Conservation (phyloP, 179 eudicot species). For the Spinacia oleracea region DNA sequence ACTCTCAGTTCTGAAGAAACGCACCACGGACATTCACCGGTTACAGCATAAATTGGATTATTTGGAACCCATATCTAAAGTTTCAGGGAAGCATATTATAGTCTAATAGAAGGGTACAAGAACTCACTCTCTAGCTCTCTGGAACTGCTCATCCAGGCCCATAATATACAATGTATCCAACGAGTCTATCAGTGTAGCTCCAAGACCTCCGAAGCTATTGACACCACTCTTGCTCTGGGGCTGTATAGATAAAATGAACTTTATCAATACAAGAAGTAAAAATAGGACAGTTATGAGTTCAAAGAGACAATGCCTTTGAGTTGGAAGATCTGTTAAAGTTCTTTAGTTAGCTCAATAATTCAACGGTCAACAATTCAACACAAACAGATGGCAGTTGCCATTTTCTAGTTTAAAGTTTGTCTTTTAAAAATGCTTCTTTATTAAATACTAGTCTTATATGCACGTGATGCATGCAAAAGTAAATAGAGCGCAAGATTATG, state of each 20-base stretch:
- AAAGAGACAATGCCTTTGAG: background rate
- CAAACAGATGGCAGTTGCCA: background rate
- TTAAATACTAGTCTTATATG: no score
- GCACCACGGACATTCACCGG: background rate
- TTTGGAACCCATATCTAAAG: background rate
- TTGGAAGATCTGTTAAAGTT: background rate
- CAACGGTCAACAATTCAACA: background rate
- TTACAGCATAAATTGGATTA: no score
- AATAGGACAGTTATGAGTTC: background rate
- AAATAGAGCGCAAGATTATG: no score
- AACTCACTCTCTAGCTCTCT: constrained; percentile 95
- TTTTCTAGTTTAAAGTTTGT: background rate
- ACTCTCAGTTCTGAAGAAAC: background rate
- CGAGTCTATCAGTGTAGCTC: constrained; percentile 91
- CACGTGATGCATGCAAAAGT: no score
- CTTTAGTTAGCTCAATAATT: background rate
- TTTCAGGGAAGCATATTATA: background rate
- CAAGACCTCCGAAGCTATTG: constrained; percentile 99
- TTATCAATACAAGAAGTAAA: background rate
- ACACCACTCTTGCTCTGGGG: constrained; percentile 93
- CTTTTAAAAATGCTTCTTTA: background rate
- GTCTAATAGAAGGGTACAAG: constrained; percentile 4
- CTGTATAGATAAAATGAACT: constrained; percentile 40
- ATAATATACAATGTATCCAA: constrained; percentile 96
- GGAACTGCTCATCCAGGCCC: constrained; percentile 94